phyloP scores from a whole-genome alignment of 2,329 filamentous ascomycete genomes.

The Penicillium sp. region DNA sequence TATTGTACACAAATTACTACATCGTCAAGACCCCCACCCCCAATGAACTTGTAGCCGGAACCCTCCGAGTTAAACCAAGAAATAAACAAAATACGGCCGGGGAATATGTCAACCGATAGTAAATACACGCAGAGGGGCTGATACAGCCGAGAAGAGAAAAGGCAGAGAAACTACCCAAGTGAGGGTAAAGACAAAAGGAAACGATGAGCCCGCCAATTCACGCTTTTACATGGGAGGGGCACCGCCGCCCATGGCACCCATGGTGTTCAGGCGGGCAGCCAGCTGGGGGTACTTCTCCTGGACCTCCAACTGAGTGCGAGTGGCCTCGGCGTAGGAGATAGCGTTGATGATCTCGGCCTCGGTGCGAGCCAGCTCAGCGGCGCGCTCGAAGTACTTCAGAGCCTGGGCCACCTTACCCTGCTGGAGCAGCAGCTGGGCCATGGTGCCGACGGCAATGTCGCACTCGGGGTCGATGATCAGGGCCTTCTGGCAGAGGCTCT shows the following conservation, averaged over 20 bases:
- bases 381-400: conserved; percentile 94
- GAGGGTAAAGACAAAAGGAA: conserved; percentile 18
- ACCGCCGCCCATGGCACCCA: conserved; percentile 47
- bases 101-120: conserved; percentile 29
- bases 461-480: conserved; percentile 98
- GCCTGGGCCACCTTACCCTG: conserved; percentile 97
- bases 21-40: conserved; percentile 11
- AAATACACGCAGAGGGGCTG: conserved; percentile 31
- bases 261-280: conserved; percentile 68
- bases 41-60: conserved; percentile 9
- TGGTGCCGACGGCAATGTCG: conserved; percentile 96
- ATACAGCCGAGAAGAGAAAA: conserved; percentile 13
- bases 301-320: conserved; percentile 90
- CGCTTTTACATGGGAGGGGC: conserved; percentile 36
- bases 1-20: conserved; percentile 32
- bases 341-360: conserved; percentile 96
- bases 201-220: conserved; percentile 1
- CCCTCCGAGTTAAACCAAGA: conserved; percentile 11
- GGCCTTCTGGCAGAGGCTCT: conserved; percentile 96
- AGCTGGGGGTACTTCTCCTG: conserved; percentile 84
- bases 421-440: conserved; percentile 95
- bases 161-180: conserved; percentile 17
- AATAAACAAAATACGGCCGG: conserved; percentile 15
- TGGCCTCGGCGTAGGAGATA: conserved; percentile 94
- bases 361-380: conserved; percentile 89